Conservation (phyloP, 352 stramenopile genomes). For the Pythium brachiatum region DNA sequence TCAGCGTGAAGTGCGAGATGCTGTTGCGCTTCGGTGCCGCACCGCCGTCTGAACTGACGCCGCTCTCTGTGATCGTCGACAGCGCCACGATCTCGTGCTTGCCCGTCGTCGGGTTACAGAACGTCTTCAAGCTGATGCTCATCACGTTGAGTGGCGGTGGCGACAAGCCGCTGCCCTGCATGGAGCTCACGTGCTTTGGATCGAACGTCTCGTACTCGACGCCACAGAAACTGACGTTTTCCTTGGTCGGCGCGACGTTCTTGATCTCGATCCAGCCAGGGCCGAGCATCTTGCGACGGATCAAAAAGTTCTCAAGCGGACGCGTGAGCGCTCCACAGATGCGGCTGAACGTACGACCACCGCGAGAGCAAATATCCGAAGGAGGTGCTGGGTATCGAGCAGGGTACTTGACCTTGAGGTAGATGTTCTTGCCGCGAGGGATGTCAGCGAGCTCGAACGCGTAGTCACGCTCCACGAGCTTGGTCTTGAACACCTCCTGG, state of each 20-base stretch:
- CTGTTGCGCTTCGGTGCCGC: constrained; percentile 26
- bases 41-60: constrained; percentile 67
- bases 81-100: constrained; percentile 95
- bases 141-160: constrained; percentile 94
- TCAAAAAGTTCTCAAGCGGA: constrained; percentile 96
- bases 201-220: constrained; percentile 92
- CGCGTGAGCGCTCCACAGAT: constrained; percentile 95
- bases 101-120: constrained; percentile 95
- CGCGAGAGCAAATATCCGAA: constrained; percentile 77
- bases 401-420: constrained; percentile 98
- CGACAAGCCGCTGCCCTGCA: constrained; percentile 61
- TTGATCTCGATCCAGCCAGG: constrained; percentile 97
- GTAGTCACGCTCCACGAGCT: constrained; percentile 96
- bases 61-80: constrained; percentile 73
- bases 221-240: constrained; percentile 91
- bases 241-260: constrained; percentile 67
- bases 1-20: constrained; percentile 80
- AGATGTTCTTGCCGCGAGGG: constrained; percentile 93
- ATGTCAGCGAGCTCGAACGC: constrained; percentile 97
- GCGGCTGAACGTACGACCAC: constrained; percentile 91
- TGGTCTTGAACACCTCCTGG: constrained; percentile 90
- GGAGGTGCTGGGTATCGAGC: constrained; percentile 89
- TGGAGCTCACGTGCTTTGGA: constrained; percentile 88
- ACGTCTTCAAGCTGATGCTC: constrained; percentile 96
- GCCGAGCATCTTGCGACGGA: constrained; percentile 97